phyloP scores from a whole-genome alignment of 2,329 filamentous ascomycete genomes.

The Celoporthe dispersa region DNA sequence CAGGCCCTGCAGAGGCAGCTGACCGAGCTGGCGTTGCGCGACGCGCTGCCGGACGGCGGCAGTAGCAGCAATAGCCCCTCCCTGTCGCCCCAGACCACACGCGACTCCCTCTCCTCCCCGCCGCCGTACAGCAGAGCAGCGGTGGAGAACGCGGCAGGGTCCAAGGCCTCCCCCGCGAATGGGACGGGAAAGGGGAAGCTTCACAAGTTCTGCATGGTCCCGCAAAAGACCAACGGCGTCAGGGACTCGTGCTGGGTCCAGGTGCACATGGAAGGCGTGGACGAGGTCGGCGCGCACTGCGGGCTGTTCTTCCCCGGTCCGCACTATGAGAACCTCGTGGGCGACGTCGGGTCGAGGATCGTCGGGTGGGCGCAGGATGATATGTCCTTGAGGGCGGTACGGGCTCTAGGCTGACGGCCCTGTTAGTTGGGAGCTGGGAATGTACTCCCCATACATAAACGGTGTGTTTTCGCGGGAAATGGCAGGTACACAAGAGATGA shows the following conservation, averaged over 20 bases:
- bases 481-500: not conserved
- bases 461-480: not conserved
- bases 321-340: slow-evolving; percentile 78
- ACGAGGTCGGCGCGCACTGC: slow-evolving; percentile 85
- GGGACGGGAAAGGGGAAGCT: slow-evolving; percentile 50
- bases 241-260: slow-evolving; percentile 76
- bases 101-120: slow-evolving; percentile 11
- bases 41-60: slow-evolving; percentile 9
- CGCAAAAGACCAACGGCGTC: slow-evolving; percentile 54
- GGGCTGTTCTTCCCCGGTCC: slow-evolving; percentile 76
- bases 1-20: slow-evolving; percentile 27
- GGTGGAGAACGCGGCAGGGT: not conserved
- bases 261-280: slow-evolving; percentile 80
- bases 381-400: slow-evolving; percentile 47
- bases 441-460: not conserved
- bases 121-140: slow-evolving; percentile 22
- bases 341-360: slow-evolving; percentile 70
- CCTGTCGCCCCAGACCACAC: slow-evolving; percentile 8
- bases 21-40: slow-evolving; percentile 25
- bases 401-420: slow-evolving; percentile 34
- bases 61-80: slow-evolving; percentile 1
- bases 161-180: not conserved
- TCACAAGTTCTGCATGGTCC: slow-evolving; percentile 80
- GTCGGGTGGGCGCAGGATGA: slow-evolving; percentile 73
- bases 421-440: not conserved